A percentile compares a stretch with the other conserved stretches of the same genome.
These are phyloP conservation scores for Hippophae rhamnoides DNA, from an alignment of 306 rosid species.

Conservation along the genomic window DNA sequence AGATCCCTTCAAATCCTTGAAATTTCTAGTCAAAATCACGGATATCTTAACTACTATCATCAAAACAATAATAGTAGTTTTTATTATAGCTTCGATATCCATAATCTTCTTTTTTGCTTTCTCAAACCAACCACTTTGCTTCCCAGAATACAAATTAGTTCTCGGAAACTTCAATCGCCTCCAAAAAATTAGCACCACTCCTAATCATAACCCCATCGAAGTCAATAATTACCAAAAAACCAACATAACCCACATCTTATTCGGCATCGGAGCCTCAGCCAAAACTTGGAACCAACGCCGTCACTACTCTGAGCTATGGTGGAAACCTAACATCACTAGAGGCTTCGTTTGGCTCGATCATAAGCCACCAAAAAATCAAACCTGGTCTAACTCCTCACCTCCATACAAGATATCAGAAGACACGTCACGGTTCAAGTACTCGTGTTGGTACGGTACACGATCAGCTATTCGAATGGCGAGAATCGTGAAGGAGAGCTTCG, in stretches of 20 bases:
- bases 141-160: not conserved
- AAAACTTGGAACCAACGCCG: constrained; percentile 43
- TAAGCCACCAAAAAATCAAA: constrained; percentile 10
- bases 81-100: constrained; percentile 17
- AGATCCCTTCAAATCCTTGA: not conserved
- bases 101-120: constrained; percentile 22
- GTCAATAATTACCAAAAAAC: constrained; percentile 16
- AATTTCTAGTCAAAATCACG: not conserved
- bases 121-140: constrained; percentile 12
- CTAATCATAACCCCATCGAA: not conserved
- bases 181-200: not conserved
- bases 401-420: constrained; percentile 38
- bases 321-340: constrained; percentile 38
- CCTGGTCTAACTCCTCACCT: constrained; percentile 37
- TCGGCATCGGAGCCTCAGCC: constrained; percentile 52
- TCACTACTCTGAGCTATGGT: constrained; percentile 46
- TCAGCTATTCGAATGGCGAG: constrained; percentile 59
- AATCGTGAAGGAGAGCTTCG: constrained; percentile 68
- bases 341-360: constrained; percentile 63
- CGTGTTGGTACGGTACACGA: constrained; percentile 51
- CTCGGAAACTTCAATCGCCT: constrained; percentile 3
- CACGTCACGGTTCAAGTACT: constrained; percentile 46
- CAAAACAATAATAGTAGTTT: constrained; percentile 20
- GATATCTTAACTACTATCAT: constrained; percentile 8
- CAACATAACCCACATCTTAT: constrained; percentile 47